Base-by-base conservation (phyloP, 108 stramenopile genomes). In the Parmales sp. region DNA sequence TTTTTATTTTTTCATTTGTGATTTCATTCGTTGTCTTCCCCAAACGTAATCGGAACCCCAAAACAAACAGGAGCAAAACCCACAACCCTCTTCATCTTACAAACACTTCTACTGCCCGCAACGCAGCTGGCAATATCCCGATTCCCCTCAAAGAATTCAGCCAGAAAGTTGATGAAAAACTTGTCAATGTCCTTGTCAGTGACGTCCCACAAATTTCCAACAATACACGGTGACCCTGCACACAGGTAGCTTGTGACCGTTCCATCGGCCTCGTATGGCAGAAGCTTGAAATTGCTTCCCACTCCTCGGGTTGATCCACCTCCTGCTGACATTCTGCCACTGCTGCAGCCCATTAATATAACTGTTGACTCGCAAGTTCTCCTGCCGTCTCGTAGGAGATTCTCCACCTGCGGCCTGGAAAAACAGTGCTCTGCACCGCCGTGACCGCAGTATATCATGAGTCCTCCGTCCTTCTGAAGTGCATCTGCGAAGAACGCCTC, bases 131-230 rank as follows among this genome's bases (percentile, higher is more conserved):
- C 85, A 7, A 97, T 65, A 39, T 75, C 78, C 25, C 71, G 67
- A 23, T 67, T 19, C 5, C 41, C 64, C 26, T 66, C 45, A 20
- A 25, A 45, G 68, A 85, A 90, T 2, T 85, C 66, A 18, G 80
- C 70, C 48, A 90, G 77, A 26, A 88, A 70, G 8, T 75, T 68
- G 16, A 85, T 69, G 68, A 80, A 82, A 39, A 81, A 90, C 45
- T 93, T 80, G 72, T 98, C 97, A 79, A 98, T 96, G 70, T 98
- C 97, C 65, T 85, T 78, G 72, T 98, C 97, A 29, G 95, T 96
- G 16, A 98, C 97, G 75, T 98, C 97, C 97, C 97, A 98, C 19
- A 98, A 73, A 76, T 98, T 98, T 18, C 90, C 95, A 20, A 96
- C 92, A 0, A 98, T 95, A 65, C 93, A 94, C 0, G 93, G 94